Conservation (phyloP, 2,329 filamentous ascomycete species). For the Plenodomus tracheiphilus region DNA sequence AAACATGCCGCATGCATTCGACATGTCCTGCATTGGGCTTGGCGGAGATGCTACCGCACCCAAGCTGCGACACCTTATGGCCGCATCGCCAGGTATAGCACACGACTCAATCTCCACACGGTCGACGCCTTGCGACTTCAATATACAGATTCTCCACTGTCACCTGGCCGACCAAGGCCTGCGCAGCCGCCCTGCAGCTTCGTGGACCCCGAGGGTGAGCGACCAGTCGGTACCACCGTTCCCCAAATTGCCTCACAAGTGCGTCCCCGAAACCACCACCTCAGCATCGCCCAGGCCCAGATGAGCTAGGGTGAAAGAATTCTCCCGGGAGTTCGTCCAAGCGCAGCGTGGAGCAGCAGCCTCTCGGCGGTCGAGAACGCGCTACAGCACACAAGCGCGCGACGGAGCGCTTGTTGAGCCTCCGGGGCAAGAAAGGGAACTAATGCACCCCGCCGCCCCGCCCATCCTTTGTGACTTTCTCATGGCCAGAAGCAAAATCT, state of each 20-base stretch:
- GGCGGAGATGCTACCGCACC: neutral
- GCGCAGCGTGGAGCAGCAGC: conserved; percentile 6
- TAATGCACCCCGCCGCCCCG: conserved; percentile 32
- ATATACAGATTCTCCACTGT: neutral
- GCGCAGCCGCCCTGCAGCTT: neutral
- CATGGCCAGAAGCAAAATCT: conserved; percentile 31
- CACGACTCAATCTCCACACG: neutral
- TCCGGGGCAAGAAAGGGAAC: conserved; percentile 22
- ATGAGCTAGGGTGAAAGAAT: conserved; percentile 13
- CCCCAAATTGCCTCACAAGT: conserved; percentile 6
- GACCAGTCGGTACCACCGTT: neutral
- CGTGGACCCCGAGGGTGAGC: conserved; percentile 5
- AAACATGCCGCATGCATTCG: neutral
- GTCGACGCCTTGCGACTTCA: neutral
- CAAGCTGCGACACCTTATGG: neutral
- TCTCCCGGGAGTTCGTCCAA: conserved; percentile 31
- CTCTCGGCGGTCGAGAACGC: conserved; percentile 16
- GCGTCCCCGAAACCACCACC: conserved; percentile 2
- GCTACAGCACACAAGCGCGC: conserved; percentile 20
- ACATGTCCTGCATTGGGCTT: neutral
- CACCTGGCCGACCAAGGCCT: neutral
- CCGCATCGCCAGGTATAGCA: neutral
- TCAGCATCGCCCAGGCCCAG: neutral
- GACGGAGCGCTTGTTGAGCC: conserved; percentile 31
- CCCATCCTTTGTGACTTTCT: conserved; percentile 12